Evolutionary conservation across 139 green algal species (phyloP), one percentile per base, ranked within the genome.

Genomic region (Ostreobium quekettii): DNA sequence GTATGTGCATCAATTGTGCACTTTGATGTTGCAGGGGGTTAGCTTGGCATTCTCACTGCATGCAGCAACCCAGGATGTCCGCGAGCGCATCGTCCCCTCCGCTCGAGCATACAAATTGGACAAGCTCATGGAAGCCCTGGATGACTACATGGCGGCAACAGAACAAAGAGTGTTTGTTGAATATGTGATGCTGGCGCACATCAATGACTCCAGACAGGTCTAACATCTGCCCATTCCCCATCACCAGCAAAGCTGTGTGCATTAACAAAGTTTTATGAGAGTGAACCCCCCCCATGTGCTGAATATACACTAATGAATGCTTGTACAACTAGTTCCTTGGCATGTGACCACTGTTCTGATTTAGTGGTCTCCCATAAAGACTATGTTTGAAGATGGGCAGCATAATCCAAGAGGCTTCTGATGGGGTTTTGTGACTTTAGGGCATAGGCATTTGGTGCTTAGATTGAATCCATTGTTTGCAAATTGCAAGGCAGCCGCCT

Each of bases 31-130:
- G 24, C 19, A 86, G 36, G 86, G 87, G 5, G 83, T 97, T 11
- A 89, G 80, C 77, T 79, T 98, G 39, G 93, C 93, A 19, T 84
- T 98, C 39, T 94, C 83, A 1, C 82, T 98, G 42, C 93, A 98
- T 71, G 93, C 93, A 5, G 88, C 93, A 31, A 93, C 65, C 33
- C 88, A 93, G 66, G 86, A 89, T 64, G 83, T 97, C 36, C 76
- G 93, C 5, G 49, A 76, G 22, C 66, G 67, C 15, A 96, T 98
- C 36, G 92, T 98, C 35, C 92, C 93, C 33, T 86, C 76, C n/a
- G 93, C 90, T 0, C 73, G 74, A 15, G 91, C 92, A 1, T 97
- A 93, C 72, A 84, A 83, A 39, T 78, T 98, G 36, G 70, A 86
- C 24, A 75, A 74, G 28, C 78, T 98, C 19, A 90, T 98, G 77